These are phyloP conservation scores for Porodaedalea pini DNA, from an alignment of 1,284 basidiomycete species.

Conservation along the genomic window DNA sequence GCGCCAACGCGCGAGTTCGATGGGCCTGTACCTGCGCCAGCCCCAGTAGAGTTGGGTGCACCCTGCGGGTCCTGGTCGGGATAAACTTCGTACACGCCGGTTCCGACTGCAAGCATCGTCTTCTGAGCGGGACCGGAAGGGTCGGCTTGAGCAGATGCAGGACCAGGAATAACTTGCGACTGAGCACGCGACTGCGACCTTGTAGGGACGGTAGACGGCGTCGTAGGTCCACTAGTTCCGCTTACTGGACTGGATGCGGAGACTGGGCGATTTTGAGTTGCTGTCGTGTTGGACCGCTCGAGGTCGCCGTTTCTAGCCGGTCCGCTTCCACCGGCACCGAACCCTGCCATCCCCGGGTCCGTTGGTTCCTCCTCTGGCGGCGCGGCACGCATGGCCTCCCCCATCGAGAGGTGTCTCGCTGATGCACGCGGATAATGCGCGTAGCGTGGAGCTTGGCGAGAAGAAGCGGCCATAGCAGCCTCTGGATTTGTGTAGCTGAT, in stretches of 20 bases:
- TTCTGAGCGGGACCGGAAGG: conserved; percentile 36
- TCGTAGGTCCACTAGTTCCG: conserved; percentile 16
- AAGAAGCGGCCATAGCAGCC: conserved; percentile 54
- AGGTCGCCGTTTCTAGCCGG: conserved; percentile 23
- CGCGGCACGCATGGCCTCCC: conserved; percentile 31
- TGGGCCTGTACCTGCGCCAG: conserved; percentile 20
- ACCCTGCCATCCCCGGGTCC: conserved; percentile 56
- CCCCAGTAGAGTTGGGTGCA: conserved; percentile 1
- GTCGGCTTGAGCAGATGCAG: not conserved
- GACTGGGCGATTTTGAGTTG: conserved; percentile 30
- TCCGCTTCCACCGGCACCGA: conserved; percentile 56
- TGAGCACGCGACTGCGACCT: not conserved
- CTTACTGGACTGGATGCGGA: conserved; percentile 30
- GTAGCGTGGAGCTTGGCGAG: conserved; percentile 48
- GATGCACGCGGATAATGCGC: conserved; percentile 60
- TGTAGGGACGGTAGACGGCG: conserved; percentile 6
- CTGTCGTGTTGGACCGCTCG: conserved; percentile 29
- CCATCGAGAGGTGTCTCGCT: conserved; percentile 40
- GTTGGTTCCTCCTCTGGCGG: conserved; percentile 41
- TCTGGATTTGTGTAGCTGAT: conserved; percentile 72
- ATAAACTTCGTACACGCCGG: conserved; percentile 64
- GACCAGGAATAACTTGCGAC: conserved; percentile 3
- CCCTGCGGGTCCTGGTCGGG: conserved; percentile 51
- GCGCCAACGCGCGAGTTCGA: conserved; percentile 33
- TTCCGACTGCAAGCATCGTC: conserved; percentile 66